Percentiles rank a stretch among this genome's conserved stretches.
These are phyloP conservation scores for Avena atlantica DNA, from an alignment of 176 grass and related monocot genomes.

Conservation along the genomic window DNA sequence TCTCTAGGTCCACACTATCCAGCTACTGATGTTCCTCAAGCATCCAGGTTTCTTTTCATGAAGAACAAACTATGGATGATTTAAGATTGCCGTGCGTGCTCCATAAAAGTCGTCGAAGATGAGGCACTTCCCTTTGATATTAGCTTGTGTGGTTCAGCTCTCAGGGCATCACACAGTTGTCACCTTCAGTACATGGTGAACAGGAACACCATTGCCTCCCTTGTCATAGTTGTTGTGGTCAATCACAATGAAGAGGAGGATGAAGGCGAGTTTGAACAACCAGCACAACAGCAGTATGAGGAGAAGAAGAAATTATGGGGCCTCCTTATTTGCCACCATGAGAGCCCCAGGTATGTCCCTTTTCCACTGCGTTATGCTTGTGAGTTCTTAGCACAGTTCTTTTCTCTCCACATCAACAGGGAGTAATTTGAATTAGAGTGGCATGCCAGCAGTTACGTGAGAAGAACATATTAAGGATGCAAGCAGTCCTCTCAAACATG, in stretches of 20 bases:
- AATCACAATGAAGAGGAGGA: slow-evolving; percentile 71
- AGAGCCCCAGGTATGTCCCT: slow-evolving; percentile 61
- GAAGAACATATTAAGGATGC: slow-evolving; percentile 84
- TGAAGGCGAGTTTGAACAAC: slow-evolving; percentile 39
- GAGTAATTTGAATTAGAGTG: slow-evolving; percentile 75
- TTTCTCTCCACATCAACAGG: slow-evolving; percentile 85
- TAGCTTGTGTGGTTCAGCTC: slow-evolving; percentile 82
- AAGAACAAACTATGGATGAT: slow-evolving; percentile 95
- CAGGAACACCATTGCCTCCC: slow-evolving; percentile 93
- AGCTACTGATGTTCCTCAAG: slow-evolving; percentile 92
- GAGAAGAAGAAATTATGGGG: slow-evolving; percentile 77
- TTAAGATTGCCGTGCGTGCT: slow-evolving; percentile 72
- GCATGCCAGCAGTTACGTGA: slow-evolving; percentile 52
- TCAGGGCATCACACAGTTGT: slow-evolving; percentile 83
- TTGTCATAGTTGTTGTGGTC: slow-evolving; percentile 83
- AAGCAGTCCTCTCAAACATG: slow-evolving; percentile 81
- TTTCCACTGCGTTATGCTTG: slow-evolving; percentile 92
- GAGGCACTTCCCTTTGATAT: slow-evolving; percentile 66
- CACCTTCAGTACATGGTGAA: slow-evolving; percentile 97
- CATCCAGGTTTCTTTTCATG: slow-evolving; percentile 87
- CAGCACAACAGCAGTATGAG: slow-evolving; percentile 45
- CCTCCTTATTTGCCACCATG: slow-evolving; percentile 51
- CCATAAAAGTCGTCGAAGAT: slow-evolving; percentile 69
- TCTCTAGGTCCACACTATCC: slow-evolving; percentile 89
- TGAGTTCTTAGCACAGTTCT: slow-evolving; percentile 89